Evolutionary conservation across 805 yeast genomes (phyloP).

Genomic region (Monosporozyma yasuniensis): DNA sequence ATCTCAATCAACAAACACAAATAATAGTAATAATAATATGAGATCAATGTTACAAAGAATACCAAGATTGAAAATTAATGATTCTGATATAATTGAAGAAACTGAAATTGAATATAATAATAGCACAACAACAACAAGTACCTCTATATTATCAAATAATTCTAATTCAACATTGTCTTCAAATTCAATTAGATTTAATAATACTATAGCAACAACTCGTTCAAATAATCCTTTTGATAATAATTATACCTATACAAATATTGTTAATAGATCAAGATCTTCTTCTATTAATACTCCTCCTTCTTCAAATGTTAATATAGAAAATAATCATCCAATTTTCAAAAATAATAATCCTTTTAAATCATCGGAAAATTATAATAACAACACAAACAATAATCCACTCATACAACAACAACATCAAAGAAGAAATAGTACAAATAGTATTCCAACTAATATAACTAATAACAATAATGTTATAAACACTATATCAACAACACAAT

Average conservation of each 20-base stretch:
- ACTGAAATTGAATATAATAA: background rate
- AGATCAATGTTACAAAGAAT: background rate
- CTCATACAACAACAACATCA: background rate
- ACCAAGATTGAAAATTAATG: background rate
- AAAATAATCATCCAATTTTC: background rate
- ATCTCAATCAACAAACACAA: background rate
- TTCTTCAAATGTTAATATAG: background rate
- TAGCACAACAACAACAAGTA: background rate
- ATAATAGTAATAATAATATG: background rate
- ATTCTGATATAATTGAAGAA: background rate
- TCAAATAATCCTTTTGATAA: background rate
- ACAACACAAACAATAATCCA: background rate
- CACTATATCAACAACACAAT: too few species aligned
- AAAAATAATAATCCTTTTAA: background rate
- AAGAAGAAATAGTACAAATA: background rate
- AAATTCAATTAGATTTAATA: background rate
- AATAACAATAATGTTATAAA: too few species aligned
- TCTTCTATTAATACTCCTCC: background rate
- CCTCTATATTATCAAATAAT: too few species aligned
- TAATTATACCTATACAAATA: background rate
- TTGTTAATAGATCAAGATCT: background rate
- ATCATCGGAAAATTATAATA: background rate
- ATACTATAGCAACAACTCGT: background rate
- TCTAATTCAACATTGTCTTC: too few species aligned
- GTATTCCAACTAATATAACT: too few species aligned